These are phyloP conservation scores for Pleurotus pulmonarius DNA, from an alignment of 768 basidiomycete species.

Conservation along the genomic window DNA sequence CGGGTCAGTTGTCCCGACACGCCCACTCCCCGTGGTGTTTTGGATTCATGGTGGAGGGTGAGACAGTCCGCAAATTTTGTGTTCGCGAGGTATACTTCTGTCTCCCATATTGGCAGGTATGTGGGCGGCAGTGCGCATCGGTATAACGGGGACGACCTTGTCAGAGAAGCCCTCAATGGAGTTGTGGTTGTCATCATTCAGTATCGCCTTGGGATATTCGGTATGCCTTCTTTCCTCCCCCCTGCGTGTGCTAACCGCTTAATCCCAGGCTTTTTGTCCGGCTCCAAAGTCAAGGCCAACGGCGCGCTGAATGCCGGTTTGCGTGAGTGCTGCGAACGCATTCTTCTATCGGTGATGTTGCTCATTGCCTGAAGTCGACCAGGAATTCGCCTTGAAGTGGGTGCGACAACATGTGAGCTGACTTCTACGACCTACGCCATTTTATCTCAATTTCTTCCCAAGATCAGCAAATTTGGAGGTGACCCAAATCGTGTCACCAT, in stretches of 20 bases:
- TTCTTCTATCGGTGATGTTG: neutral
- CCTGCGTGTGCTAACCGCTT: no score
- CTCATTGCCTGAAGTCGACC: neutral
- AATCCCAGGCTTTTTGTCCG: slow-evolving; percentile 37
- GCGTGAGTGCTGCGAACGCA: slow-evolving; percentile 26
- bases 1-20: slow-evolving; percentile 19
- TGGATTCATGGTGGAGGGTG: slow-evolving; percentile 10
- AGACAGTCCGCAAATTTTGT: neutral
- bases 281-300: slow-evolving; percentile 32
- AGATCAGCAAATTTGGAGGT: slow-evolving; percentile 3
- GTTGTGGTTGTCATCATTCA: slow-evolving; percentile 36
- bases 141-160: slow-evolving; percentile 1
- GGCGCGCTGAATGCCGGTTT: slow-evolving; percentile 47
- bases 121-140: slow-evolving; percentile 2
- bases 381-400: neutral
- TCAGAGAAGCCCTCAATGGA: slow-evolving; percentile 11
- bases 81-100: no score
- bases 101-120: neutral
- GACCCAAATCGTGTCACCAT: slow-evolving; percentile 18
- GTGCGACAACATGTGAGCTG: neutral
- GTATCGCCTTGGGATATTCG: slow-evolving; percentile 38
- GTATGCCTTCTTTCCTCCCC: neutral
- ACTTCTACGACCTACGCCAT: neutral
- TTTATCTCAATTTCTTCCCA: neutral
- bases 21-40: slow-evolving; percentile 15